Conservation (phyloP, 495 filamentous ascomycete species). For the Rhypophila decipiens region DNA sequence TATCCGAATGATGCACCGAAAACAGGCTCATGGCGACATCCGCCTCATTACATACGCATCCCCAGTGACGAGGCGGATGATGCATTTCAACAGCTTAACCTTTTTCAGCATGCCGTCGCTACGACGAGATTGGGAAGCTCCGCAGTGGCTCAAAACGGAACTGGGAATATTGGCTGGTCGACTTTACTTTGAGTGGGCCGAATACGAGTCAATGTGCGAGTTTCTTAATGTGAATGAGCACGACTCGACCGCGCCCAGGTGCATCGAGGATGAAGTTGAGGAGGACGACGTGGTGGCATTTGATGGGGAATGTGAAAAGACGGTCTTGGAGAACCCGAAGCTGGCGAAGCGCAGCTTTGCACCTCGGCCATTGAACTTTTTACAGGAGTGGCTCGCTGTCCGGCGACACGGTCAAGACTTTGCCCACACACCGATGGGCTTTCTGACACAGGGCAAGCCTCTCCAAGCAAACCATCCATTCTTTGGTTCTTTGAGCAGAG, state of each 20-base stretch:
- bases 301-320: not conserved
- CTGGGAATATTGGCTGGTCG: constrained; percentile 49
- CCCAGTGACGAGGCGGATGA: constrained; percentile 47
- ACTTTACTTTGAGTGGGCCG: constrained; percentile 47
- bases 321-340: not conserved
- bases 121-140: constrained; percentile 27
- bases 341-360: not conserved
- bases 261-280: not conserved
- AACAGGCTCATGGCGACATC: constrained; percentile 3
- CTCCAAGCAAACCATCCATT: constrained; percentile 41
- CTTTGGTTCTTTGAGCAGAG: no score
- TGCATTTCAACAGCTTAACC: constrained; percentile 42
- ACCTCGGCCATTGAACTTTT: constrained; percentile 27
- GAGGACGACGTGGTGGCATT: not conserved
- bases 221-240: constrained; percentile 15
- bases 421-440: constrained; percentile 49
- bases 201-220: constrained; percentile 21
- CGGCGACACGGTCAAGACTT: constrained; percentile 47
- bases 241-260: no score
- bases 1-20: constrained; percentile 24
- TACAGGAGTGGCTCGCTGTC: constrained; percentile 45
- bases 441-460: constrained; percentile 40
- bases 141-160: constrained; percentile 43
- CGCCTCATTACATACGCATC: constrained; percentile 46
- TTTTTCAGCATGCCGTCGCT: constrained; percentile 44